A percentile compares a stretch with the other conserved stretches of the same genome.
phyloP scores from a whole-genome alignment of 225 moss, liverwort and hornwort species.

The Bryoerythrophyllum caledonicum region DNA sequence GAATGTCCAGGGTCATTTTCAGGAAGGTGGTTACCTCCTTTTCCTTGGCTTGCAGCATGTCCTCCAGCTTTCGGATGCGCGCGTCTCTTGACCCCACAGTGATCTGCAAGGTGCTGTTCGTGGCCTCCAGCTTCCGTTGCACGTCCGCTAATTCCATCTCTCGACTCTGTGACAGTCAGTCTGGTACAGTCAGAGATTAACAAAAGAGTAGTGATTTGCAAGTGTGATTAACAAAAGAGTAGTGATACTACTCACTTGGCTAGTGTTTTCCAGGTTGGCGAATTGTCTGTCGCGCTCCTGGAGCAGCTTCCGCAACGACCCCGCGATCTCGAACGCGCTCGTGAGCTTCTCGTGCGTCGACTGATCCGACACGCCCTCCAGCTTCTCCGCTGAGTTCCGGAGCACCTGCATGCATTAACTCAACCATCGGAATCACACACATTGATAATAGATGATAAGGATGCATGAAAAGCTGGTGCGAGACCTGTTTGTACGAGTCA shows the following conservation, averaged over 20 bases:
- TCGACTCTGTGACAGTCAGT: conserved; percentile 55
- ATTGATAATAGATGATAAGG: too few relatives aligned
- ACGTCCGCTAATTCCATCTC: conserved; percentile 67
- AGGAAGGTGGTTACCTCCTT: conserved; percentile 31
- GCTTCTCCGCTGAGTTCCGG: conserved; percentile 66
- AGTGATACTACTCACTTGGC: conserved; percentile 38
- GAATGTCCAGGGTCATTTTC: too few relatives aligned
- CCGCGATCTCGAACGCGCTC: conserved; percentile 81
- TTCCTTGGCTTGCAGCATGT: conserved; percentile 64
- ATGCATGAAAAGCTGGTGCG: too few relatives aligned
- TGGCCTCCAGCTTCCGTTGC: conserved; percentile 63
- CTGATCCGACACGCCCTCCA: conserved; percentile 75
- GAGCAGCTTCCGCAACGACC: conserved; percentile 64
- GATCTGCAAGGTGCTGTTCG: conserved; percentile 53
- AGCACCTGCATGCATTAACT: conserved; percentile 40
- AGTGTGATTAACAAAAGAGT: too few relatives aligned
- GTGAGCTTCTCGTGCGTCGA: conserved; percentile 65
- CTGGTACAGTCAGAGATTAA: too few relatives aligned
- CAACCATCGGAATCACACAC: neutral
- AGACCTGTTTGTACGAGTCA: conserved; percentile 64
- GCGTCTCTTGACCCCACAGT: conserved; percentile 78
- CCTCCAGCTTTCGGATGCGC: conserved; percentile 71
- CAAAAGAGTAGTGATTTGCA: too few relatives aligned
- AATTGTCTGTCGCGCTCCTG: conserved; percentile 75
- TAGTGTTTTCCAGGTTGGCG: conserved; percentile 67